Evolutionary conservation across 768 basidiomycete species (phyloP), one percentile per base, ranked within the genome.

Genomic region (Lactarius tabidus): DNA sequence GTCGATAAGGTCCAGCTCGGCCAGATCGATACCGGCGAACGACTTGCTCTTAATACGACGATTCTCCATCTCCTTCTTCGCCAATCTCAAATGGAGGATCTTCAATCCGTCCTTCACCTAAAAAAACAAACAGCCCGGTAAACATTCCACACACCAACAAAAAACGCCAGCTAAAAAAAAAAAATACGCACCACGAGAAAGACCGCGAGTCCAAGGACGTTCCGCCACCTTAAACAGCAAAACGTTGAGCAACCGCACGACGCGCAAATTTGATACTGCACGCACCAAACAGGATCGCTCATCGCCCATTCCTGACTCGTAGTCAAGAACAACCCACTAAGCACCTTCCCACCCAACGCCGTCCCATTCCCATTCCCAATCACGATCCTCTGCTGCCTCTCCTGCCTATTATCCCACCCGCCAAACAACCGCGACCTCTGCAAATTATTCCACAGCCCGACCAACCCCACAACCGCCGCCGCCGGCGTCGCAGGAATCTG

Each of bases 251-350:
- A 2, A 12, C 6, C 33, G 4, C 33, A 33, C 33, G 33, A 33
- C 33, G 33, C 33, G n/a, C n/a, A n/a, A n/a, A n/a, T n/a, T n/a
- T n/a, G n/a, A n/a, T 33, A 12, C 6, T 2, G 36, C 6, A 53
- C 72, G 57, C 63, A 86, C 89, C 90, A 91, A 18, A 91, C 86
- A 17, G 90, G 90, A 73, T 91, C 90, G 52, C 81, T 80, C 68
- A 84, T 84, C 5, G 82, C 79, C 84, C 87, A 88, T n/a, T 80
- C 79, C 57, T 80, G 79, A 28, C 84, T 83, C 28, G 85, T 86
- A 20, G 78, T 77, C 68, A 85, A 70, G 0, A 82, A 78, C 59
- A 84, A 63, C 62, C 71, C 66, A 35, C 72, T 72, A 26, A 75
- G 60, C 9, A 75, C 70, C 0, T 75, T 43, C 67, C 72, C 72